These are phyloP conservation scores for Cutaneotrichosporon dermatis DNA, from an alignment of 1,284 basidiomycete species.

Conservation along the genomic window DNA sequence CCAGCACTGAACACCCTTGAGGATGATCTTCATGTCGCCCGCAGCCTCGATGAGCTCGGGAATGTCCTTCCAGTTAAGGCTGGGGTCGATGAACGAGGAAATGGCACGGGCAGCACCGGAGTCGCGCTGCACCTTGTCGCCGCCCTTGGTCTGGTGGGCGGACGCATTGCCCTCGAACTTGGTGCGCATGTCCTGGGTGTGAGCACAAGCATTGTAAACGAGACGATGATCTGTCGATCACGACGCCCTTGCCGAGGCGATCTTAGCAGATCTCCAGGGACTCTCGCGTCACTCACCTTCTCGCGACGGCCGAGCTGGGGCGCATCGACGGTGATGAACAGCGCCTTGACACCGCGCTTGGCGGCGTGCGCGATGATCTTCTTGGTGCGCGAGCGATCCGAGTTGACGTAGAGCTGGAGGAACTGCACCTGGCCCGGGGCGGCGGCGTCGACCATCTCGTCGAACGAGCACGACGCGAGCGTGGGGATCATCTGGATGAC, in stretches of 20 bases:
- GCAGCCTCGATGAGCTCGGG: conserved; percentile 85
- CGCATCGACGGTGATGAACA: conserved; percentile 90
- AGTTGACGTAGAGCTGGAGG: conserved; percentile 82
- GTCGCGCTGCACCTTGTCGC: conserved; percentile 65
- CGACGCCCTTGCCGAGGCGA: too few species aligned
- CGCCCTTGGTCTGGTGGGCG: conserved; percentile 56
- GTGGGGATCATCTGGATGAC: conserved; percentile 93
- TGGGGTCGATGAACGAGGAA: conserved; percentile 89
- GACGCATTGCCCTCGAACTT: conserved; percentile 87
- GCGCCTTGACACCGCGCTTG: conserved; percentile 69
- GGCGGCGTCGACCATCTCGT: conserved; percentile 79
- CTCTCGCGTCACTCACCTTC: conserved; percentile 48
- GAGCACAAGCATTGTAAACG: too few species aligned
- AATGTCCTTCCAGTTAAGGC: conserved; percentile 79
- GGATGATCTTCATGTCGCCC: conserved; percentile 75
- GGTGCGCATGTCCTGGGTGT: conserved; percentile 75
- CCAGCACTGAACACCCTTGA: conserved; percentile 92
- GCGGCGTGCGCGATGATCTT: conserved; percentile 80
- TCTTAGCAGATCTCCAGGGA: too few species aligned
- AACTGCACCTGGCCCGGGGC: conserved; percentile 70
- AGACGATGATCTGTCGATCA: background rate
- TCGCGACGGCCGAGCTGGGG: conserved; percentile 86
- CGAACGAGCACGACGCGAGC: conserved; percentile 76
- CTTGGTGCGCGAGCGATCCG: conserved; percentile 73
- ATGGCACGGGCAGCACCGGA: conserved; percentile 95